These are phyloP conservation scores for Austroboletus eburneus DNA, from an alignment of 768 basidiomycete genomes.

Conservation along the genomic window DNA sequence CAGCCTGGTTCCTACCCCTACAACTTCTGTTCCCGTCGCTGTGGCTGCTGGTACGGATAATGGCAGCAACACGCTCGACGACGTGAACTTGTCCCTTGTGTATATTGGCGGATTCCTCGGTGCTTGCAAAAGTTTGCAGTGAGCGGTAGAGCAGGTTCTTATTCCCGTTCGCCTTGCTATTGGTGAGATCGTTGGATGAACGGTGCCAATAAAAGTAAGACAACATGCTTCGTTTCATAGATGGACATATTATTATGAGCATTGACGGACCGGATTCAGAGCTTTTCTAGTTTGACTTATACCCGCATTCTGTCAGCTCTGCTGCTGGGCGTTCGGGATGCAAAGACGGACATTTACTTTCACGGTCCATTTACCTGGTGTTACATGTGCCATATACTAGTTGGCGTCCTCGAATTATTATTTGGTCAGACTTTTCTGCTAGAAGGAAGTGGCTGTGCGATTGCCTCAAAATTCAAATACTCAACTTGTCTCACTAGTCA, in stretches of 20 bases:
- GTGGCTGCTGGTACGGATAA: conserved; percentile 9
- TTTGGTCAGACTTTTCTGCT: not conserved
- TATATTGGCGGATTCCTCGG: conserved; percentile 17
- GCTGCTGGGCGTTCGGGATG: conserved; percentile 2
- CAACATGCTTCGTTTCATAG: conserved; percentile 14
- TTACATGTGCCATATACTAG: conserved; percentile 16
- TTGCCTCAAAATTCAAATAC: not conserved
- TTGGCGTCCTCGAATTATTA: not conserved
- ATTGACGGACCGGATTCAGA: conserved; percentile 21
- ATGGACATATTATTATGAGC: conserved; percentile 13
- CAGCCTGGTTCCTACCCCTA: conserved; percentile 19
- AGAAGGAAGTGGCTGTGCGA: conserved; percentile 8
- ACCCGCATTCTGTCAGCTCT: conserved; percentile 21
- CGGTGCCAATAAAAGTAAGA: conserved; percentile 14
- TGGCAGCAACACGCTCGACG: conserved; percentile 3
- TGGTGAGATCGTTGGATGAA: not conserved
- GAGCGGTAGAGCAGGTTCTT: conserved; percentile 9
- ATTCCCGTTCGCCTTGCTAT: conserved; percentile 1
- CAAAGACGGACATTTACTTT: conserved; percentile 6
- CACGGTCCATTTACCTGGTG: conserved; percentile 8
- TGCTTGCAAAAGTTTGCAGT: conserved; percentile 6
- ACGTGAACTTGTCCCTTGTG: conserved; percentile 17
- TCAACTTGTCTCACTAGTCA: too few relatives aligned
- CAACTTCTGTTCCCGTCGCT: conserved; percentile 12
- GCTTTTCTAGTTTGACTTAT: conserved; percentile 18